Conservation (phyloP, 2,329 filamentous ascomycete genomes). For the Rutstroemia sp. region DNA sequence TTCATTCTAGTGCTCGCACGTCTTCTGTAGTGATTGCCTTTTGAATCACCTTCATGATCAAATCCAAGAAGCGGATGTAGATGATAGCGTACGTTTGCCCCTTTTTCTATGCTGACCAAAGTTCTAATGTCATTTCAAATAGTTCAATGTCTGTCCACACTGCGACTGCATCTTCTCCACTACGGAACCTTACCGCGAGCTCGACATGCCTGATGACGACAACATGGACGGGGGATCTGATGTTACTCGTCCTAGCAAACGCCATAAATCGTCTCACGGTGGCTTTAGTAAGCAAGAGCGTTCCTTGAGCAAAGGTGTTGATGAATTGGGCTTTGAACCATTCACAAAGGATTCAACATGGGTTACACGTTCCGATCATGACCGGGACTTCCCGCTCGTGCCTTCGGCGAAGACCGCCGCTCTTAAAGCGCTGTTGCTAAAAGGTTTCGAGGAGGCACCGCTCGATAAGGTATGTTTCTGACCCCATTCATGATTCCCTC, state of each 20-base stretch:
- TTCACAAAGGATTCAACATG: constrained; percentile 17
- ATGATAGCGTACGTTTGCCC: neutral
- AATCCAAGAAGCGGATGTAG: neutral
- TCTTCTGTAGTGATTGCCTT: constrained; percentile 47
- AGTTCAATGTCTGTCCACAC: constrained; percentile 15
- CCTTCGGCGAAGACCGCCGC: constrained; percentile 35
- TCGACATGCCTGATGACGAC: constrained; percentile 11
- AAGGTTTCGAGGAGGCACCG: constrained; percentile 36
- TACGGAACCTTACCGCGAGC: neutral
- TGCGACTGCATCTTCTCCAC: constrained; percentile 17
- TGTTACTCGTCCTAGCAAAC: neutral
- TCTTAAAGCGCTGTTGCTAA: constrained; percentile 30
- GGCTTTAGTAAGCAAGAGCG: neutral
- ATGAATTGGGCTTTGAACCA: constrained; percentile 23
- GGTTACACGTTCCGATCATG: constrained; percentile 19
- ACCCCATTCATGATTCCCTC: neutral
- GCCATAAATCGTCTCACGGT: neutral
- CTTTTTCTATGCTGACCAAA: too few relatives aligned
- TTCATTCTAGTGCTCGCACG: constrained; percentile 39
- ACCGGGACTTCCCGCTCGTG: constrained; percentile 24
- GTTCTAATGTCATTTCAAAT: neutral
- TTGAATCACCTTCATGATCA: constrained; percentile 18
- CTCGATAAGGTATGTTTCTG: constrained; percentile 36
- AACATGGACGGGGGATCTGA: neutral
- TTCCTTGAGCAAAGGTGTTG: constrained; percentile 16